Evolutionary conservation across 257 asterid genomes (phyloP).

Genomic region (Oldenlandia corymbosa): DNA sequence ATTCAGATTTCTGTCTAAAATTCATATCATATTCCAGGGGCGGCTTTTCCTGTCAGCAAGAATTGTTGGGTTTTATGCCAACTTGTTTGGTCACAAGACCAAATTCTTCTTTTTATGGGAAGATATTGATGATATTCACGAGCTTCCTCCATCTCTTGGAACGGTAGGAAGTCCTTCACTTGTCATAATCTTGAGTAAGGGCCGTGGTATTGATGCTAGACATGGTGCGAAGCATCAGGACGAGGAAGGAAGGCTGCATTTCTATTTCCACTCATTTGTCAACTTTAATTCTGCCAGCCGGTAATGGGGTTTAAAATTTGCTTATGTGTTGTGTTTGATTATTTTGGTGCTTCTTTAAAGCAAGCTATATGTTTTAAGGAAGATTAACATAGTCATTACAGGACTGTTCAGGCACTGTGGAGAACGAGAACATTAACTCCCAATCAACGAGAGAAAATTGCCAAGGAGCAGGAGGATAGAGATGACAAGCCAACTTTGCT

Average conservation of each 20-base stretch:
- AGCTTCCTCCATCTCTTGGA: slow-evolving; percentile 69
- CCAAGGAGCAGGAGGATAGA: slow-evolving; percentile 49
- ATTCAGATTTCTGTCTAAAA: background rate
- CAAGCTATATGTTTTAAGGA: background rate
- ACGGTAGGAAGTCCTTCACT: slow-evolving; percentile 83
- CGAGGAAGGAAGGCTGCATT: slow-evolving; percentile 76
- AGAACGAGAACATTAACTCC: slow-evolving; percentile 58
- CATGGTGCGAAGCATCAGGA: slow-evolving; percentile 81
- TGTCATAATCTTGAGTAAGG: slow-evolving; percentile 63
- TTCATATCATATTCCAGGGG: slow-evolving; percentile 51
- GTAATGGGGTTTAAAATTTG: slow-evolving; percentile 24
- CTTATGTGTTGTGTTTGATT: background rate
- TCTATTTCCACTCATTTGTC: slow-evolving; percentile 78
- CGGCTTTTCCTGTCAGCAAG: slow-evolving; percentile 92
- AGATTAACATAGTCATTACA: slow-evolving; percentile 21
- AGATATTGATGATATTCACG: slow-evolving; percentile 81
- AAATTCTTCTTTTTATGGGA: slow-evolving; percentile 88
- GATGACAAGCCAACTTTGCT: slow-evolving; percentile 36
- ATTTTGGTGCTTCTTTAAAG: background rate
- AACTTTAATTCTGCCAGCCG: slow-evolving; percentile 78
- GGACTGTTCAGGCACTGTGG: slow-evolving; percentile 88
- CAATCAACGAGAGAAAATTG: slow-evolving; percentile 49
- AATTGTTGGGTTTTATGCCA: slow-evolving; percentile 79
- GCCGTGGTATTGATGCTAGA: slow-evolving; percentile 67
- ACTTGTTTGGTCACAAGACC: slow-evolving; percentile 84